Conservation (phyloP, 139 green algal species). For the Mesotaenium endlicherianum region DNA sequence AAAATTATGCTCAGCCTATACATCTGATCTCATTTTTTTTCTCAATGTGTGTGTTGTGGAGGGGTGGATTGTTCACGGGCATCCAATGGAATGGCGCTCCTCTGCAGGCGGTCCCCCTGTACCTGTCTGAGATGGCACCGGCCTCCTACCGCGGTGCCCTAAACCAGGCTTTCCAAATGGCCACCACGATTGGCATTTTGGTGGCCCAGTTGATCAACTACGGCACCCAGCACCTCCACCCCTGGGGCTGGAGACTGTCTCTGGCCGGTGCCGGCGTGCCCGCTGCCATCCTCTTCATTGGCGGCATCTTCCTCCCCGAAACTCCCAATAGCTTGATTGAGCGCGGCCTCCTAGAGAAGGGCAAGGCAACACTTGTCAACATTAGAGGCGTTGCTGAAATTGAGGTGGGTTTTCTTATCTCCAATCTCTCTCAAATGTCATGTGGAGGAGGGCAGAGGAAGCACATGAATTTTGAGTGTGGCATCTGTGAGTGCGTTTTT, state of each 20-base stretch:
- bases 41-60: too few species aligned
- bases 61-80: too few species aligned
- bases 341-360: slow-evolving; percentile 60
- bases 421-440: too few species aligned
- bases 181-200: slow-evolving; percentile 66
- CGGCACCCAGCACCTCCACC: slow-evolving; percentile 55
- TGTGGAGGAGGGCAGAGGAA: too few species aligned
- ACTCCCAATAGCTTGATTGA: slow-evolving; percentile 75
- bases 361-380: slow-evolving; percentile 52
- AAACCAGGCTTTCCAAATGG: slow-evolving; percentile 65
- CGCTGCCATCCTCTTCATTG: slow-evolving; percentile 58
- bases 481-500: too few species aligned
- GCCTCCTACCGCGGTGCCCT: slow-evolving; percentile 38
- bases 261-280: slow-evolving; percentile 63
- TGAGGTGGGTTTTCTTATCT: too few species aligned
- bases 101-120: slow-evolving; percentile 50
- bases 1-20: too few species aligned
- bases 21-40: too few species aligned
- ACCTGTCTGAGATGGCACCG: slow-evolving; percentile 52
- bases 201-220: slow-evolving; percentile 69
- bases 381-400: too few species aligned
- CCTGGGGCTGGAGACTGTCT: slow-evolving; percentile 62
- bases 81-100: too few species aligned
- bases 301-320: slow-evolving; percentile 68
- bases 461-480: too few species aligned